Evolutionary conservation across 2,329 filamentous ascomycete genomes (phyloP).

Genomic region (Colletotrichum cereale): DNA sequence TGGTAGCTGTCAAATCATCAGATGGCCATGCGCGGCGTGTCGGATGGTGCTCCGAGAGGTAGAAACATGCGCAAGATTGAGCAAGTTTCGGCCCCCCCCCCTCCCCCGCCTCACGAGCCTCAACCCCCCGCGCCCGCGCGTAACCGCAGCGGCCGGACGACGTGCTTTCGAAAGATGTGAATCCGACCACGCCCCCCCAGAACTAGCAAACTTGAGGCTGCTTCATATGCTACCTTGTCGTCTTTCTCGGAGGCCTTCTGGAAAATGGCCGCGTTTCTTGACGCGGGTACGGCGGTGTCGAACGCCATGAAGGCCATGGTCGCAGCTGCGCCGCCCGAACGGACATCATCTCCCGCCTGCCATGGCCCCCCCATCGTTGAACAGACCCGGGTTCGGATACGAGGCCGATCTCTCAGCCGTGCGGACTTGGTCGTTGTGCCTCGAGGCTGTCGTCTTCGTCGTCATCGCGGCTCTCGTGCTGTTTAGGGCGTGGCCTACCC

Average conservation of each 20-base stretch:
- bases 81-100: constrained; percentile 38
- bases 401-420: neutral
- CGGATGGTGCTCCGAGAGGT: neutral
- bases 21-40: neutral
- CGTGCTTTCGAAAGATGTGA: neutral
- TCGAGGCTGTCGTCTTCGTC: constrained; percentile 43
- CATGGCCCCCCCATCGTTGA: neutral
- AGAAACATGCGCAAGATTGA: constrained; percentile 36
- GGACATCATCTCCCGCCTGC: neutral
- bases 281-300: neutral
- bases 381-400: neutral
- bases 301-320: constrained; percentile 6
- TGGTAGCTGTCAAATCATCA: neutral
- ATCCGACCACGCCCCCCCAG: neutral
- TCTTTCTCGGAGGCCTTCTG: neutral
- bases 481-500: constrained; percentile 45
- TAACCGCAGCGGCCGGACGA: too few relatives aligned
- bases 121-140: neutral
- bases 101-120: constrained; percentile 6
- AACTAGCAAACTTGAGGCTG: constrained; percentile 25
- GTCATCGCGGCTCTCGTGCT: constrained; percentile 34
- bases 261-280: neutral
- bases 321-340: neutral
- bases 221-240: neutral
- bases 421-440: constrained; percentile 9